phyloP scores from a whole-genome alignment of 495 filamentous ascomycete genomes.

The Penicillium macrosclerotiorum region DNA sequence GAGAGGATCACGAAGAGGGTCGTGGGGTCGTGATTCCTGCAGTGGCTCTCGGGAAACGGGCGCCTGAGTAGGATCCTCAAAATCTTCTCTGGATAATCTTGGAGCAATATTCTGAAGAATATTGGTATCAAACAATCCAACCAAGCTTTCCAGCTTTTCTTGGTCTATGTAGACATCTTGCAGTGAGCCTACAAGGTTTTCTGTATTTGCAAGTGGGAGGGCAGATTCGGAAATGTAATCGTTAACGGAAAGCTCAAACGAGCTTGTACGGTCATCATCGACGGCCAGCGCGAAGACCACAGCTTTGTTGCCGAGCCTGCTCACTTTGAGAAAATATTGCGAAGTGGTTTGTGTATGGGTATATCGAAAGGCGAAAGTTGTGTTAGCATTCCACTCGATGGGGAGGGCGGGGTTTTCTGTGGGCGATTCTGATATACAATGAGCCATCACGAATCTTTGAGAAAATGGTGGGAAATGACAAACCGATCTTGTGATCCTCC shows the following conservation, averaged over 20 bases:
- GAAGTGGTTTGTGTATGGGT: slow-evolving; percentile 85
- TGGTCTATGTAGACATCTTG: slow-evolving; percentile 71
- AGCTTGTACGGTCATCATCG: slow-evolving; percentile 75
- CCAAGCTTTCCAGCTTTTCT: slow-evolving; percentile 64
- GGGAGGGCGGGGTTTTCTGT: slow-evolving; percentile 62
- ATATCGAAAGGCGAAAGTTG: slow-evolving; percentile 78
- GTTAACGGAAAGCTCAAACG: slow-evolving; percentile 69
- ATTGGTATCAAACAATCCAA: slow-evolving; percentile 65
- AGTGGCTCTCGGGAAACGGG: slow-evolving; percentile 26
- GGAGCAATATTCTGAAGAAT: slow-evolving; percentile 81
- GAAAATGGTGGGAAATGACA: slow-evolving; percentile 7
- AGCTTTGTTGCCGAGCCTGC: slow-evolving; percentile 77
- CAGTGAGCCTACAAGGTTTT: slow-evolving; percentile 46
- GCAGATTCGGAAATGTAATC: slow-evolving; percentile 72
- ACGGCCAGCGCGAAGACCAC: slow-evolving; percentile 76
- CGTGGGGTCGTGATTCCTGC: slow-evolving; percentile 33
- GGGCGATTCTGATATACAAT: slow-evolving; percentile 39
- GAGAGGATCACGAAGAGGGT: slow-evolving; percentile 57
- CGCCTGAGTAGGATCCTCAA: slow-evolving; percentile 55
- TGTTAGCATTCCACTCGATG: slow-evolving; percentile 71
- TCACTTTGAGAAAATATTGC: slow-evolving; percentile 77
- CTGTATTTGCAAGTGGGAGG: slow-evolving; percentile 48
- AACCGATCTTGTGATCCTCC: slow-evolving; percentile 72
- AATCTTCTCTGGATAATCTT: slow-evolving; percentile 69
- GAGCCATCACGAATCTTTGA: slow-evolving; percentile 7